Evolutionary conservation across 179 eudicot species (phyloP).

Genomic region (Carnegiea gigantea): DNA sequence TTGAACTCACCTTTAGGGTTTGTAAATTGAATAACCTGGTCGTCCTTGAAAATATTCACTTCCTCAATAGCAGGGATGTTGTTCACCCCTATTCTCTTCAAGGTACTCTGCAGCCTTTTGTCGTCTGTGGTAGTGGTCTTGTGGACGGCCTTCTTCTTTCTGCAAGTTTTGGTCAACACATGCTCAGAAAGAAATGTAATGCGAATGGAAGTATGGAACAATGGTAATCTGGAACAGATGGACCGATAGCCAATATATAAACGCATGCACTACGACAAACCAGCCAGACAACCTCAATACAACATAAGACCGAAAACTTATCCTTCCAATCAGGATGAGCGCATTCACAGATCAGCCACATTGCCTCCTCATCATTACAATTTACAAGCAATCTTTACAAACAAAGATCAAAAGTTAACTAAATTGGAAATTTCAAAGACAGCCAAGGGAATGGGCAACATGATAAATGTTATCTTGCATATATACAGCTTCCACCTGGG

Average conservation of each 20-base stretch:
- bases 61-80: conserved; percentile 87
- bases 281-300: neutral
- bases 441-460: neutral
- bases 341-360: neutral
- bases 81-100: conserved; percentile 91
- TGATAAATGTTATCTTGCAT: neutral
- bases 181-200: neutral
- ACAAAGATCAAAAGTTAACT: neutral
- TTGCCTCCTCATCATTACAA: neutral
- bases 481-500: neutral
- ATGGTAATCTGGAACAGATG: neutral
- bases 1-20: conserved; percentile 65
- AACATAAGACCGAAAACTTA: neutral
- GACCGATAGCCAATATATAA: neutral
- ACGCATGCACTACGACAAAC: neutral
- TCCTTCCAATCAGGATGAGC: neutral
- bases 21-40: conserved; percentile 74
- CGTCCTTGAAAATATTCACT: conserved; percentile 92
- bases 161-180: conserved; percentile 21
- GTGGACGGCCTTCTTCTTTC: conserved; percentile 99
- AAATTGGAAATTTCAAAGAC: no score
- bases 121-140: conserved; percentile 95
- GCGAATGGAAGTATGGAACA: neutral
- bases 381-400: neutral
- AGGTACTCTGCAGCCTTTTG: conserved; percentile 87